Evolutionary conservation across 169 alveolate species (phyloP), one percentile per base, ranked within the genome.

Genomic region (Plasmodium sp.): DNA sequence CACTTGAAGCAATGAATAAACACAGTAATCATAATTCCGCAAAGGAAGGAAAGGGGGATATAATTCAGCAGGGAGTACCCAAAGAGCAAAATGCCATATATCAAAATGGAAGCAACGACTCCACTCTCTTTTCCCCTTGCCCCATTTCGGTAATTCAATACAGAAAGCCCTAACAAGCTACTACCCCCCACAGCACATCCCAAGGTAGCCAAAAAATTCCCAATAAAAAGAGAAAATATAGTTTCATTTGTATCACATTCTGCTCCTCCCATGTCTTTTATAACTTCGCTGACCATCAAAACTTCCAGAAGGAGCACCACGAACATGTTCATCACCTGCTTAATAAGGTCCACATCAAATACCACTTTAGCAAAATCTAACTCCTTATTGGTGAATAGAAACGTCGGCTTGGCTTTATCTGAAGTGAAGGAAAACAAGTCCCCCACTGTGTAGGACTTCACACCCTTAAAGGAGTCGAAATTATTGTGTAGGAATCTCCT

Each of bases 21-120:
- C 31, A 97, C 98, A 80, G 96, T 85, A 58, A 97, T 88, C 98
- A 97, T 97, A 75, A 97, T 96, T 7, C 98, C 98, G 56, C 97
- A 95, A 22, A 97, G 95, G 48, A 96, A 75, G 18, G 98, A 96
- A 36, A 96, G 93, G n/a, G 98, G 98, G n/a, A 97, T 95, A 74
- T 93, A 96, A 92, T 96, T 96, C 41, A 97, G 93, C 73, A 96
- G 62, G 18, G 97, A 96, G 71, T 94, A 96, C 0, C 98, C 98
- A 67, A 96, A 97, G 16, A 92, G 96, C 77, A 96, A 31, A 94
- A 97, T 93, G 22, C 94, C 86, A 74, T 96, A 95, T 39, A 96
- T 93, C 75, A 96, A 95, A 3, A 96, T 33, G 31, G 97, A 94
- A 39, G 97, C 95, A 31, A 95, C 96, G 10, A 96, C 80, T 22